Evolutionary conservation across 1,284 basidiomycete species (phyloP).

Genomic region (Ustilago vetiveriae): DNA sequence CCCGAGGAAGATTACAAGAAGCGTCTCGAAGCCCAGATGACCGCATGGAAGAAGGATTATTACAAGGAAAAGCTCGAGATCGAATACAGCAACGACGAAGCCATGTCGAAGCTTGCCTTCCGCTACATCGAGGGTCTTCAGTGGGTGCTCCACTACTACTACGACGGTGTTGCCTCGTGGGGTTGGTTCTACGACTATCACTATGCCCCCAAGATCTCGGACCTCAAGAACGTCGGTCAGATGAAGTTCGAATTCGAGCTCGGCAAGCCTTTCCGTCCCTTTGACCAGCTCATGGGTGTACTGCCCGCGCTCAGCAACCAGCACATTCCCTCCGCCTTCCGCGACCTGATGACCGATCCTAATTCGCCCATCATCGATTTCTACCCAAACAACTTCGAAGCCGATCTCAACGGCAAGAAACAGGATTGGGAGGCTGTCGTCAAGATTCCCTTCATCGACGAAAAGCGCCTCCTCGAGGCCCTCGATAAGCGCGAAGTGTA

Average conservation of each 20-base stretch:
- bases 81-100: slow-evolving; percentile 71
- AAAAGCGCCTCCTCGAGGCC: slow-evolving; percentile 79
- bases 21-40: slow-evolving; percentile 82
- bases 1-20: slow-evolving; percentile 72
- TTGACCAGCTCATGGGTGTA: slow-evolving; percentile 98
- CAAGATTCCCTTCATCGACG: slow-evolving; percentile 98
- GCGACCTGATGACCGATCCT: slow-evolving; percentile 89
- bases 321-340: slow-evolving; percentile 84
- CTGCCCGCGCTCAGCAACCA: slow-evolving; percentile 87
- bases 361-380: slow-evolving; percentile 92
- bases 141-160: slow-evolving; percentile 99
- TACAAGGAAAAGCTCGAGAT: slow-evolving; percentile 72
- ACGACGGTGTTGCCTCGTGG: slow-evolving; percentile 95
- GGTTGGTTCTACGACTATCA: slow-evolving; percentile 99
- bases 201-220: slow-evolving; percentile 79
- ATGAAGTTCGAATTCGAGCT: slow-evolving; percentile 87
- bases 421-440: slow-evolving; percentile 98
- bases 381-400: slow-evolving; percentile 89
- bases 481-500: slow-evolving; percentile 75
- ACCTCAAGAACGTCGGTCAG: slow-evolving; percentile 79
- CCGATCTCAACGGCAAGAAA: slow-evolving; percentile 97
- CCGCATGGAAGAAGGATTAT: slow-evolving; percentile 88
- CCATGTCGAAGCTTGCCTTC: slow-evolving; percentile 61
- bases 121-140: slow-evolving; percentile 93
- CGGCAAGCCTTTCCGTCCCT: slow-evolving; percentile 90